Conservation (phyloP, 2,329 filamentous ascomycete species). For the Monosporascus sp. region DNA sequence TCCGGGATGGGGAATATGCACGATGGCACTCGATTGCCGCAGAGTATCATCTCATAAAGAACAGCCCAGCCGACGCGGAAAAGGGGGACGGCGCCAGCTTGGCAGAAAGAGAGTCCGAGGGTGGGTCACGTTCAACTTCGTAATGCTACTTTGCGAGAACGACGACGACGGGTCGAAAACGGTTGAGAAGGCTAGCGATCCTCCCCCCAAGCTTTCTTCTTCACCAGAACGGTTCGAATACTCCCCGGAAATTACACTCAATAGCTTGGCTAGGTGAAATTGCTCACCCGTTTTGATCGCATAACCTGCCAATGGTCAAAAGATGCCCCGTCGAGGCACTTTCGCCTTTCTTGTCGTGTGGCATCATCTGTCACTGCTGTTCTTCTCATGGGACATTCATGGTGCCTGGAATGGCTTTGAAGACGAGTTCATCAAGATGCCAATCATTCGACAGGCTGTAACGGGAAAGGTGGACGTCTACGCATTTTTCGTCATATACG, state of each 20-base stretch:
- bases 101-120: background rate
- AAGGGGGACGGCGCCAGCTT: background rate
- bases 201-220: conserved; percentile 16
- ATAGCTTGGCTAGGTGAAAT: conserved; percentile 24
- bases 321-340: conserved; percentile 49
- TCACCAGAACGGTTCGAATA: background rate
- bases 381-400: conserved; percentile 24
- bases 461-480: conserved; percentile 32
- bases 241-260: conserved; percentile 10
- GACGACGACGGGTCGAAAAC: background rate
- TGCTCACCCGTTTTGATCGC: background rate
- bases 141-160: background rate
- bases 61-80: background rate
- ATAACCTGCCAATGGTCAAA: background rate
- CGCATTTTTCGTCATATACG: conserved; percentile 37
- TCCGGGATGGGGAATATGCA: background rate
- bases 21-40: background rate
- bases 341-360: conserved; percentile 51
- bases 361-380: conserved; percentile 34
- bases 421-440: conserved; percentile 26
- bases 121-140: background rate
- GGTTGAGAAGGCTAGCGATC: conserved; percentile 5
- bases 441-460: conserved; percentile 30
- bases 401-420: conserved; percentile 16
- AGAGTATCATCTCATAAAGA: background rate